Evolutionary conservation across 1,284 basidiomycete genomes (phyloP).

Genomic region (Sanghuangporus sanghuang): DNA sequence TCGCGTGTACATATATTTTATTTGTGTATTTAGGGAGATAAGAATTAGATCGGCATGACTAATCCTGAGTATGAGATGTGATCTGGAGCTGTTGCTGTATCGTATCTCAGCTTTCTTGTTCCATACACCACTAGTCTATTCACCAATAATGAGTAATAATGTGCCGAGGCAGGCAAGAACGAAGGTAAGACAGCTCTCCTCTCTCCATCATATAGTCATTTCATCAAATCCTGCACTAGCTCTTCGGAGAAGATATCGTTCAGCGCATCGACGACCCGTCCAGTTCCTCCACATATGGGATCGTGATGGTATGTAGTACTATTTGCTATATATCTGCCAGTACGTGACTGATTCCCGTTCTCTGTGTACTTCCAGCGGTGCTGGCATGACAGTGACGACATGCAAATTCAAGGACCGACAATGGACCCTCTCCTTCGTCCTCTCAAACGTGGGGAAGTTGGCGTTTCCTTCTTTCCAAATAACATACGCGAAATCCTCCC

Average conservation of each 20-base stretch:
- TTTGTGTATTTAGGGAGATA: too few relatives aligned
- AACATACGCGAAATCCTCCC: slow-evolving; percentile 64
- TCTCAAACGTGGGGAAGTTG: slow-evolving; percentile 77
- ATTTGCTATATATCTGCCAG: not conserved
- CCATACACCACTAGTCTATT: not conserved
- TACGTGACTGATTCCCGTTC: not conserved
- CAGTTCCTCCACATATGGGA: slow-evolving; percentile 35
- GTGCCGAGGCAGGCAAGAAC: not conserved
- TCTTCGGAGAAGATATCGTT: slow-evolving; percentile 76
- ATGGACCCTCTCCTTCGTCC: slow-evolving; percentile 71
- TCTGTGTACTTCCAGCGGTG: slow-evolving; percentile 46
- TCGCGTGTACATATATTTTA: not conserved
- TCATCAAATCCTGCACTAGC: slow-evolving; percentile 34
- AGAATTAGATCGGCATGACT: not conserved
- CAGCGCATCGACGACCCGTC: slow-evolving; percentile 40
- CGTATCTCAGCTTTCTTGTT: not conserved
- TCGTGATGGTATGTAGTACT: slow-evolving; percentile 44
- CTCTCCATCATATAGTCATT: not conserved
- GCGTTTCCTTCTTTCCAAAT: slow-evolving; percentile 64
- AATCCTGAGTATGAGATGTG: not conserved
- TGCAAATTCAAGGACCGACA: slow-evolving; percentile 27
- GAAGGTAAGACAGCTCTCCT: not conserved
- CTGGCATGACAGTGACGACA: slow-evolving; percentile 73
- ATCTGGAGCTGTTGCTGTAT: not conserved
- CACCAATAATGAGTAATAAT: not conserved